These are phyloP conservation scores for Debaryomyces coudertii DNA, from an alignment of 1,139 yeast species.

Conservation along the genomic window DNA sequence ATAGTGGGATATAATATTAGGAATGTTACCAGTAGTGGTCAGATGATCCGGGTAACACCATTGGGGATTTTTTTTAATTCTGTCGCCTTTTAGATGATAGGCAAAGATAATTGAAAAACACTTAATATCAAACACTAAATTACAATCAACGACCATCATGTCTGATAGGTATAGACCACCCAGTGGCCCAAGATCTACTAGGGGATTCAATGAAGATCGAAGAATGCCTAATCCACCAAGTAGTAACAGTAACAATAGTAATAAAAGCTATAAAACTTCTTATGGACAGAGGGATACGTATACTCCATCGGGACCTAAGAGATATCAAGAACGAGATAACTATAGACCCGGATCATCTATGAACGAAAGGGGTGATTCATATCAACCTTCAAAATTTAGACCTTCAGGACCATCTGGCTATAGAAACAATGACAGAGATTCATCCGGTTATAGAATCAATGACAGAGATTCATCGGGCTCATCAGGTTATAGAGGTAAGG, in stretches of 20 bases:
- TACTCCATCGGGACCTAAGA: slow-evolving; percentile 21
- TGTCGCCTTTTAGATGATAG: slow-evolving; percentile 6
- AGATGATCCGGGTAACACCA: slow-evolving; percentile 11
- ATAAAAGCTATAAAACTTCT: slow-evolving; percentile 11
- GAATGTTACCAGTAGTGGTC: neutral
- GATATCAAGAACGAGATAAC: slow-evolving; percentile 21
- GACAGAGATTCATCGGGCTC: neutral
- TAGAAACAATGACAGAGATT: neutral
- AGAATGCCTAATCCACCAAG: slow-evolving; percentile 8
- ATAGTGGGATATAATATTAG: neutral
- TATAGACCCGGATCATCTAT: slow-evolving; percentile 17
- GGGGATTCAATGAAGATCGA: slow-evolving; percentile 20
- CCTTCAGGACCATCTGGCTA: slow-evolving; percentile 16
- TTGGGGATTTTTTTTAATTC: slow-evolving; percentile 4
- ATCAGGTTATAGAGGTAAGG: slow-evolving; percentile 14
- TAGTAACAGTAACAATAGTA: slow-evolving; percentile 7
- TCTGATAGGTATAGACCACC: slow-evolving; percentile 49
- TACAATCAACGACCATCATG: slow-evolving; percentile 24
- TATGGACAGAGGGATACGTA: slow-evolving; percentile 13
- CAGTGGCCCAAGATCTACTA: slow-evolving; percentile 37
- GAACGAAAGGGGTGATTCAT: slow-evolving; percentile 5
- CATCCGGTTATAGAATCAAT: slow-evolving; percentile 14
- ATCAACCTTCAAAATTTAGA: slow-evolving; percentile 12
- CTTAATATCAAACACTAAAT: neutral
- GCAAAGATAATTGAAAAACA: neutral